Conservation (phyloP, 257 asterid genomes). For the Perilla frutescens region DNA sequence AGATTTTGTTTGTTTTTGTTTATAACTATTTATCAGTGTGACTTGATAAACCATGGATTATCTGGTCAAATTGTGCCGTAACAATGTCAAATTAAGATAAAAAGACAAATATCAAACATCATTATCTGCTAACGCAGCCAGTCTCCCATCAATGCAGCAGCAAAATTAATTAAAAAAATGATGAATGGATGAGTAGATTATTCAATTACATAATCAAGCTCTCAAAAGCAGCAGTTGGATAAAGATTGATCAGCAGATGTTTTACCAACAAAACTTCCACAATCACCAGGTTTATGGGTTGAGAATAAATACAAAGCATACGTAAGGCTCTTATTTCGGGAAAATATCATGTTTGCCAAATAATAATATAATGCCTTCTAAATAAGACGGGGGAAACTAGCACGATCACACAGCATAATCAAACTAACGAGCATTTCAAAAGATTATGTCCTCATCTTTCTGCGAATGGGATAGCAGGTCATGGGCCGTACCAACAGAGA, state of each 20-base stretch:
- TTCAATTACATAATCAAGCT: constrained; percentile 32
- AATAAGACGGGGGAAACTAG: constrained; percentile 25
- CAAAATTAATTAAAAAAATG: neutral
- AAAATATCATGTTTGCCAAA: constrained; percentile 29
- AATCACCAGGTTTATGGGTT: constrained; percentile 26
- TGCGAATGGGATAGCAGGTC: constrained; percentile 40
- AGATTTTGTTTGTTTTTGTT: too few relatives aligned
- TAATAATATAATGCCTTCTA: constrained; percentile 32
- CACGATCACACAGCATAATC: constrained; percentile 28
- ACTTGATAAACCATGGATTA: too few relatives aligned
- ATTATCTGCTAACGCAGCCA: too few relatives aligned
- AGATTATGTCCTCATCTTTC: constrained; percentile 58
- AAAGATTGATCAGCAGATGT: constrained; percentile 25
- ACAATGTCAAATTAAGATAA: too few relatives aligned
- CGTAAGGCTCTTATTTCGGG: constrained; percentile 41
- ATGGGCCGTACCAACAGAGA: constrained; percentile 43
- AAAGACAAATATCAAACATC: too few relatives aligned
- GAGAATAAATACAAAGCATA: constrained; percentile 39
- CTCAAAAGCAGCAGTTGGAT: constrained; percentile 24
- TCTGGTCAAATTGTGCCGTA: too few relatives aligned
- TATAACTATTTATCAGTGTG: too few relatives aligned
- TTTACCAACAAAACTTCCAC: constrained; percentile 28
- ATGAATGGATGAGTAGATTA: neutral
- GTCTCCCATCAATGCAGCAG: neutral
- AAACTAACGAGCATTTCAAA: constrained; percentile 44